Base-by-base conservation (phyloP, 2,329 filamentous ascomycete species). In the Claviceps maximensis region DNA sequence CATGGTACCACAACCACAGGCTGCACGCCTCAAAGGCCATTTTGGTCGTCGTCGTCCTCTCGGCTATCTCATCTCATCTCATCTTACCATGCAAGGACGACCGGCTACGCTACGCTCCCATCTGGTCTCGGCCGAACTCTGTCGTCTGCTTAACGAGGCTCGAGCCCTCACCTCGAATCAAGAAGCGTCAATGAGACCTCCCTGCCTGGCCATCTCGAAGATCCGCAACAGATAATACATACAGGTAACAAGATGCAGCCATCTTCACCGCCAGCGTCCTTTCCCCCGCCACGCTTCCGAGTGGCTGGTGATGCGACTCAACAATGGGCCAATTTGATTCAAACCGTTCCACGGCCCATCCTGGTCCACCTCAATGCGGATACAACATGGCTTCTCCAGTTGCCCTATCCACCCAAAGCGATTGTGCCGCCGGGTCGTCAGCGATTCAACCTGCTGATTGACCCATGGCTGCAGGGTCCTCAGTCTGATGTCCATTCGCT, bases 301-400 rank as follows among this genome's bases (percentile, higher is more conserved):
- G 55, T 61, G 49, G 54, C 54, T 17, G 55, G 58, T 51, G 31
- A 55, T 38, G 47, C 47, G 10, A 33, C 56, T 45, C 42, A 45
- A 25, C 46, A 51, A 44, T 63, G 61, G 60, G 47, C 60, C 6
- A 36, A n/a, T 23, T 52, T 58, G 21, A 59, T 60, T 15, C 58
- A 53, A 54, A 41, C 52, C 31, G 45, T 52, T 2, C 55, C 50
- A 3, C 63, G 65, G 13, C 67, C 71, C 15, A 56, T 84, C 42
- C 71, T 86, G 9, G 77, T 79, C 51, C 82, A 85, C 63, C 71
- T 86, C 33, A 85, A 84, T 63, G 81, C 77, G 58, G 82, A 86
- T 66, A 83, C 80, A 4, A 79, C 76, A 23, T 86, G 82, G 82
- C 70, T 86, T 2, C 67, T 85, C n/a, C 80, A 82, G 55, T 69